Percentiles rank a stretch among this genome's conserved stretches.
phyloP scores from a whole-genome alignment of 371 early-diverging fungal genomes.

The Rhizopus sp. region DNA sequence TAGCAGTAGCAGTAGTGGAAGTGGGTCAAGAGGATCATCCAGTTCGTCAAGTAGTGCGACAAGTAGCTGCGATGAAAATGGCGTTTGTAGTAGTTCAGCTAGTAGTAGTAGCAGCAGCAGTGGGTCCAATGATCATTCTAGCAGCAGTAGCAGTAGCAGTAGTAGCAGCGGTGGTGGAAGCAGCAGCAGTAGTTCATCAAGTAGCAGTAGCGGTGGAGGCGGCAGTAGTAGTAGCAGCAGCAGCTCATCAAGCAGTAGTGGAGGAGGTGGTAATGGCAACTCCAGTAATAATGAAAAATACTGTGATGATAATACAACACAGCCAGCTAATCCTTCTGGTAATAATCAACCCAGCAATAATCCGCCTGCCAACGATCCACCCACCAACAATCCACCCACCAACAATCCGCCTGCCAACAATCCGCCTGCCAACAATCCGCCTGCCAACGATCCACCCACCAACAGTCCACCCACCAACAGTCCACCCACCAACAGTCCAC shows the following conservation, averaged over 20 bases:
- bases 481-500: too few relatives aligned
- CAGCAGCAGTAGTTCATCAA: not conserved
- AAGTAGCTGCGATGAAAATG: not conserved
- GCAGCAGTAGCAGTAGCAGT: not conserved
- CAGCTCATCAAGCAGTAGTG: not conserved
- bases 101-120: slow-evolving; percentile 1
- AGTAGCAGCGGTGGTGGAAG: not conserved
- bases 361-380: too few relatives aligned
- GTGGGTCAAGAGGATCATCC: not conserved
- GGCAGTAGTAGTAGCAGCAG: not conserved
- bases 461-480: too few relatives aligned
- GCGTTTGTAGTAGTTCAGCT: not conserved
- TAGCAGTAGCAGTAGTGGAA: not conserved
- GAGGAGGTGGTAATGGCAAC: not conserved
- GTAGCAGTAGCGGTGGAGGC: not conserved
- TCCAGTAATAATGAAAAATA: not conserved
- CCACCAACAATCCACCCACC: too few relatives aligned
- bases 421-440: too few relatives aligned
- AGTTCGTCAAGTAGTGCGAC: not conserved
- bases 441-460: too few relatives aligned
- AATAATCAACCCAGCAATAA: too few relatives aligned
- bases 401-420: too few relatives aligned
- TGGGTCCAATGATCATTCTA: not conserved
- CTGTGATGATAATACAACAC: not conserved
- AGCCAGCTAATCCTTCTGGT: too few relatives aligned